Evolutionary conservation across 345 rosid genomes (phyloP), one percentile per base, ranked within the genome.

Genomic region (Linum trigynum): DNA sequence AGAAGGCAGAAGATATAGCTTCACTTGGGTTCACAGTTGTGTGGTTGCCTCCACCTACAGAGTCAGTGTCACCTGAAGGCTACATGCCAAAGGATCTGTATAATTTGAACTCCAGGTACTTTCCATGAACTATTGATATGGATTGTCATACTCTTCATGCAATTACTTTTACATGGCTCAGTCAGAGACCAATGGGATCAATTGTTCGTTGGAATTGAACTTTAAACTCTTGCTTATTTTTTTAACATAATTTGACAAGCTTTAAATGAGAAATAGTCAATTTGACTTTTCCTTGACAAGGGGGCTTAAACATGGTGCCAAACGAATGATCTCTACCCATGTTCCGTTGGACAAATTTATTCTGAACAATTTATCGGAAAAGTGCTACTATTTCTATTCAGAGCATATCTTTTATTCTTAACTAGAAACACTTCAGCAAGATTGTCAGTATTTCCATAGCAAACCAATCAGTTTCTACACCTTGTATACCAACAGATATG

Each of bases 21-120:
- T 64, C 60, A 50, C 64, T 69, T 55, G 82, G 82, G 61, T 61
- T 81, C 35, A 81, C 85, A 9, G 74, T 80, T 57, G 78, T 78
- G 16, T 81, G 85, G 85, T 39, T 81, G 5, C 85, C 85, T 16
- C 85, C 85, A 39, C 85, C 85, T 15, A 81, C 85, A 51, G 64
- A 81, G 67, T 81, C 85, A 57, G 85, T 81, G 37, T 80, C 85
- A 8, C 82, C 82, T 63, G 80, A 81, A 72, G 85, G 85, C 67
- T 81, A 81, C 68, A 76, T 81, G 85, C 85, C 85, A 40, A 78
- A 80, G 23, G 82, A 81, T 63, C 85, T 81, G 66, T 81, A 81
- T 80, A 81, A 81, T 72, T 70, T 78, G 82, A 76, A 81, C 75
- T 78, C 82, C 4, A 76, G 80, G 23, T 78, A 81, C 63, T 72